phyloP scores from a whole-genome alignment of 106 monocot species.

The Dendrobium nobile region DNA sequence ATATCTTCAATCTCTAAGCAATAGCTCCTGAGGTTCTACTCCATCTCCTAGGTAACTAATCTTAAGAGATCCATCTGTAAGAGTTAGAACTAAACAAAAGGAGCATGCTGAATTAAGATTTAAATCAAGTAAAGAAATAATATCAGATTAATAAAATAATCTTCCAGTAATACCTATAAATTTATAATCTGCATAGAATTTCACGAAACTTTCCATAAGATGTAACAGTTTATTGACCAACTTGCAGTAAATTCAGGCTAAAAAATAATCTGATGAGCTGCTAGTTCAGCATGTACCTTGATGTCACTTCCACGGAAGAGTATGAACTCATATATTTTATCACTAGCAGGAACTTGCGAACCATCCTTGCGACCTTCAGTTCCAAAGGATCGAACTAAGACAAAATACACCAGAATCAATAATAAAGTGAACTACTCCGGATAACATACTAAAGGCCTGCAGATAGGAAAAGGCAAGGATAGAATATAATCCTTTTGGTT shows the following conservation, averaged over 20 bases:
- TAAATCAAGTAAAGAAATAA: no score
- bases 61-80: no score
- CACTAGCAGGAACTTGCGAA: slow-evolving; percentile 59
- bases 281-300: slow-evolving; percentile 38
- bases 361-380: slow-evolving; percentile 82
- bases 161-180: no score
- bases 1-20: no score
- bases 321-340: slow-evolving; percentile 67
- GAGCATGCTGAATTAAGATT: no score
- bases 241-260: background rate
- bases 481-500: no score
- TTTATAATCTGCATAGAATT: no score
- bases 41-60: no score
- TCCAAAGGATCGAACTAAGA: slow-evolving; percentile 62
- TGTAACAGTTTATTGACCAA: background rate
- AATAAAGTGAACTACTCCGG: background rate
- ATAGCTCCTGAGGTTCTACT: no score
- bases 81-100: no score
- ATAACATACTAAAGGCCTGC: background rate
- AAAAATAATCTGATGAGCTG: background rate
- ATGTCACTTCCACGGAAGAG: slow-evolving; percentile 76
- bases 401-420: slow-evolving; percentile 2
- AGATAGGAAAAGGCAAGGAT: no score
- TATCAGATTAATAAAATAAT: no score
- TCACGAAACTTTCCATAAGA: background rate